Base-by-base conservation (phyloP, 2,329 filamentous ascomycete genomes). In the Stemphylium beticola region DNA sequence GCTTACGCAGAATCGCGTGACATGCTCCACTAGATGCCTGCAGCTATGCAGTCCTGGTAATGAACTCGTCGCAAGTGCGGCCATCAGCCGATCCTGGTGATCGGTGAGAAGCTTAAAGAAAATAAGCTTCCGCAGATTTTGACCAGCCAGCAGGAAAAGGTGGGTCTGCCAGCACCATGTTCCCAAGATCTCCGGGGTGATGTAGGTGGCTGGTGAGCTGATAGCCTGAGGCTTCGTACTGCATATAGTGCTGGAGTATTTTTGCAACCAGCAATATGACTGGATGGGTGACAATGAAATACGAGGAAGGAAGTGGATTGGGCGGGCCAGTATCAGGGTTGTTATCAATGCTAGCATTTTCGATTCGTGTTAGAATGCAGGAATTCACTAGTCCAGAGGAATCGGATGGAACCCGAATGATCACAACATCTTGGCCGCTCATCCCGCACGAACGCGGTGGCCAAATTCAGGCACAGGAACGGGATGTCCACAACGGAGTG, bases 41-140 rank as follows among this genome's bases (percentile, higher is more conserved):
- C 32, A 15, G 15, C 40, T 17, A 36, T 29, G 20, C 17, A 22
- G 18, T 36, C 29, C 40, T 34, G 14, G 26, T 22, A n/a, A 49
- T 17, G 24, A 11, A 40, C 17, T 15, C 38, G 11, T 36, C 22
- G 29, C 44, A 36, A 29, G 26, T n/a, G 10, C 15, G 43, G 33
- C 43, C 17, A n/a, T 42, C 36, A 36, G 22, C 45, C 47, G n/a
- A 22, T 20, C 9, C 40, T 22, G 31, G 39, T 26, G 29, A 44
- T 45, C 26, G 3, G 32, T 41, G 10, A 58, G 45, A 65, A 60
- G 62, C 53, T 61, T 64, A 22, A 40, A 36, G 17, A 9, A 32
- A 43, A 55, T 39, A 64, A 60, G 56, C 55, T 49, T 64, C 41
- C 31, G 22, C 38, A 17, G 17, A 5, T 40, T 43, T 49, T 34